These are phyloP conservation scores for Coriolopsis trogii DNA, from an alignment of 1,284 basidiomycete species.

Conservation along the genomic window DNA sequence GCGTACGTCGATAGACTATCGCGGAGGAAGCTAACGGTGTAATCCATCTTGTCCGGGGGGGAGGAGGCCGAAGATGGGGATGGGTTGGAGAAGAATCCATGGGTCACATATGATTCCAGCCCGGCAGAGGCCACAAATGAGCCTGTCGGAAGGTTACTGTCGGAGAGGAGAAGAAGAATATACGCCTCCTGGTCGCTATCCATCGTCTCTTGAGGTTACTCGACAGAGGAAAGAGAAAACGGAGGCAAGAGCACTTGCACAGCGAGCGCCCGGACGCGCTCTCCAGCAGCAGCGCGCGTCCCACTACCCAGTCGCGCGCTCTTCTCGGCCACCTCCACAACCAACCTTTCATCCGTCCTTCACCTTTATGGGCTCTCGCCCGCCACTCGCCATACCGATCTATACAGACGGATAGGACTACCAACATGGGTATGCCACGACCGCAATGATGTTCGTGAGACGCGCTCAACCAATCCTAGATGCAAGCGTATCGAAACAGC, in stretches of 20 bases:
- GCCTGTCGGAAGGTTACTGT: slow-evolving; percentile 81
- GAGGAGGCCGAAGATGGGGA: slow-evolving; percentile 34
- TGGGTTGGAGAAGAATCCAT: slow-evolving; percentile 67
- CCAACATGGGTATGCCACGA: slow-evolving; percentile 21
- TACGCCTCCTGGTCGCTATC: slow-evolving; percentile 55
- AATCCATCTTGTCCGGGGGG: slow-evolving; percentile 35
- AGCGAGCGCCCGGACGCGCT: slow-evolving; percentile 18
- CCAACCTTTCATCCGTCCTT: slow-evolving; percentile 3
- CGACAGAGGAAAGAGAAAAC: slow-evolving; percentile 2
- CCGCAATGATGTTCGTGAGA: neutral
- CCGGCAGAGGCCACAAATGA: slow-evolving; percentile 93
- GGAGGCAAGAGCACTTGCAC: slow-evolving; percentile 13
- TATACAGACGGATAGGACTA: neutral
- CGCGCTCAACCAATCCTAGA: slow-evolving; percentile 42
- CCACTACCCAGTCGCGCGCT: slow-evolving; percentile 17
- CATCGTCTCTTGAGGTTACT: slow-evolving; percentile 18
- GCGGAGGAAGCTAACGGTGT: slow-evolving; percentile 63
- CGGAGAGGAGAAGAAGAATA: slow-evolving; percentile 73
- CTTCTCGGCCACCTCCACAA: slow-evolving; percentile 9
- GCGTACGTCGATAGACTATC: slow-evolving; percentile 79
- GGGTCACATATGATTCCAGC: slow-evolving; percentile 87
- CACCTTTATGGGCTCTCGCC: slow-evolving; percentile 12
- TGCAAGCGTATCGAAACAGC: slow-evolving; percentile 68
- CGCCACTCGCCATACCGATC: slow-evolving; percentile 1
- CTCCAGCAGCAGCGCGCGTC: slow-evolving; percentile 12